Conservation (phyloP, 2,329 filamentous ascomycete species). For the Podosphaera aphanis region DNA sequence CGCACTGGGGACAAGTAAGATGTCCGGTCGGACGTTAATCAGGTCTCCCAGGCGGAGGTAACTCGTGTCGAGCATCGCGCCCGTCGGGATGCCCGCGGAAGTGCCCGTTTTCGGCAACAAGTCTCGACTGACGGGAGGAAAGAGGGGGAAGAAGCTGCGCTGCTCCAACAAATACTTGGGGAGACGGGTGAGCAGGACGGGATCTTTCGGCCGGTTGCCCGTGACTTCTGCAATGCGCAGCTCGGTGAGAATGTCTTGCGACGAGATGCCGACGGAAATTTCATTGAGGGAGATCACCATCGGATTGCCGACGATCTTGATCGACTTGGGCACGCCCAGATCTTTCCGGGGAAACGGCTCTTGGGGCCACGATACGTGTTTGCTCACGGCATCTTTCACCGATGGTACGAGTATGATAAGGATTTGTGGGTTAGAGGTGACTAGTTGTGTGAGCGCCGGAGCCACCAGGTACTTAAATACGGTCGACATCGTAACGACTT, state of each 20-base stretch:
- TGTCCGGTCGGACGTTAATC: conserved; percentile 63
- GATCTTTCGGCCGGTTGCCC: conserved; percentile 28
- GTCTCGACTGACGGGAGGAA: conserved; percentile 51
- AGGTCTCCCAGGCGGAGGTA: conserved; percentile 83
- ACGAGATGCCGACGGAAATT: conserved; percentile 55
- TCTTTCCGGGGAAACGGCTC: conserved; percentile 47
- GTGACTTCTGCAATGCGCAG: conserved; percentile 50
- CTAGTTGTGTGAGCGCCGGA: conserved; percentile 46
- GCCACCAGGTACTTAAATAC: conserved; percentile 67
- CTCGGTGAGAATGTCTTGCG: conserved; percentile 67
- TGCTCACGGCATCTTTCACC: conserved; percentile 56
- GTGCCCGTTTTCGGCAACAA: conserved; percentile 41
- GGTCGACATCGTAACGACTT: conserved; percentile 57
- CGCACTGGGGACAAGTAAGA: conserved; percentile 61
- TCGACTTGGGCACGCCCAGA: conserved; percentile 54
- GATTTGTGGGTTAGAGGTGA: conserved; percentile 46
- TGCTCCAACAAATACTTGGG: conserved; percentile 67
- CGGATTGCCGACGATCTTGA: conserved; percentile 65
- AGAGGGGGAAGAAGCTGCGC: conserved; percentile 73
- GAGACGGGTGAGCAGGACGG: conserved; percentile 29
- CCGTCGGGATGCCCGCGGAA: conserved; percentile 36
- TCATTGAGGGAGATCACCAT: conserved; percentile 81
- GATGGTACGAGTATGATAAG: conserved; percentile 69
- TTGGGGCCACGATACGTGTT: conserved; percentile 72
- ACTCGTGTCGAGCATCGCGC: conserved; percentile 58